Conservation (phyloP, 1,284 basidiomycete genomes). For the Boletus semigastroideus region DNA sequence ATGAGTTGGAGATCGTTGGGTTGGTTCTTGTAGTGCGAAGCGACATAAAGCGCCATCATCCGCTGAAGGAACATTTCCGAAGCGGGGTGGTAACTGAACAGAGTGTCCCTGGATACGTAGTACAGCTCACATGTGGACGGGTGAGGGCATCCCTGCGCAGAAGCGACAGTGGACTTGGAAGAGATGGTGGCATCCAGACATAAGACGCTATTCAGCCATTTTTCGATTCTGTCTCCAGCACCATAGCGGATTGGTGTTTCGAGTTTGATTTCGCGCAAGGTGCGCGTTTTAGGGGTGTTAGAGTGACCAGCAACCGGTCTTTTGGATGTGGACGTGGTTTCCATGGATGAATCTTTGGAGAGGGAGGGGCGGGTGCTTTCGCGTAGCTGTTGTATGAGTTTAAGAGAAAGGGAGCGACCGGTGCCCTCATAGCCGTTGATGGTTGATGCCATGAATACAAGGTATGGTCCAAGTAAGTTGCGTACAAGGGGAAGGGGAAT, state of each 20-base stretch:
- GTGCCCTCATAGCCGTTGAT: slow-evolving; percentile 99
- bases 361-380: slow-evolving; percentile 78
- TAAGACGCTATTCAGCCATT: slow-evolving; percentile 90
- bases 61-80: slow-evolving; percentile 96
- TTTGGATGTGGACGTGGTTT: slow-evolving; percentile 49
- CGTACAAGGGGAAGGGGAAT: slow-evolving; percentile 95
- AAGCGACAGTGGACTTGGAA: slow-evolving; percentile 43
- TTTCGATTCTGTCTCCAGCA: slow-evolving; percentile 86
- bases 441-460: slow-evolving; percentile 97
- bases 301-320: slow-evolving; percentile 41
- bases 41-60: slow-evolving; percentile 98
- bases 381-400: slow-evolving; percentile 95
- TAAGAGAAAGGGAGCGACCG: slow-evolving; percentile 94
- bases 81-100: slow-evolving; percentile 97
- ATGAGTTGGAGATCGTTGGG: slow-evolving; percentile 98
- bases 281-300: slow-evolving; percentile 68
- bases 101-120: slow-evolving; percentile 93
- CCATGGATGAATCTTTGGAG: slow-evolving; percentile 55
- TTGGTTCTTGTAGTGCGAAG: slow-evolving; percentile 98
- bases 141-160: slow-evolving; percentile 84
- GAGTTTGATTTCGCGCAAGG: slow-evolving; percentile 92
- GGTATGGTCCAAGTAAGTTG: slow-evolving; percentile 94
- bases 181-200: slow-evolving; percentile 91
- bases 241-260: slow-evolving; percentile 95
- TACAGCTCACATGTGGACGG: slow-evolving; percentile 93